These are phyloP conservation scores for Podaxis carcinomalis DNA, from an alignment of 768 basidiomycete genomes.

Conservation along the genomic window DNA sequence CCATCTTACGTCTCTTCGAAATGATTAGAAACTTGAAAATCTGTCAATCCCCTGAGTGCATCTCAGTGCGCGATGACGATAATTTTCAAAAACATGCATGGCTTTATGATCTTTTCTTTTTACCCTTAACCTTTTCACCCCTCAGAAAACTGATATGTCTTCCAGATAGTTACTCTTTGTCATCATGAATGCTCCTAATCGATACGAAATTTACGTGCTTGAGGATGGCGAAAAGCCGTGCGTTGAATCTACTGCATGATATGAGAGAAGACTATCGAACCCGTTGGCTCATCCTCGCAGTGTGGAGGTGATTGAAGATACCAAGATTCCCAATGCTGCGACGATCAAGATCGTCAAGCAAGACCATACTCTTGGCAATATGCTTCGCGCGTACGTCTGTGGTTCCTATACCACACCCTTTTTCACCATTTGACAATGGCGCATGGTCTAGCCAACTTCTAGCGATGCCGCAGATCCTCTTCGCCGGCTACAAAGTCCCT, in stretches of 20 bases:
- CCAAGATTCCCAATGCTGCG: conserved; percentile 96
- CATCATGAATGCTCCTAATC: conserved; percentile 89
- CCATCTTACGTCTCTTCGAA: not conserved
- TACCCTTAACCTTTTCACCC: not conserved
- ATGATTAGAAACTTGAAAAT: conserved; percentile 13
- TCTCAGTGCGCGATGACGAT: conserved; percentile 8
- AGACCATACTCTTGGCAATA: conserved; percentile 94
- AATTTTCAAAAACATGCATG: conserved; percentile 6
- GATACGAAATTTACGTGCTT: conserved; percentile 87
- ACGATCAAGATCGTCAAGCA: conserved; percentile 94
- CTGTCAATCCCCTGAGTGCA: conserved; percentile 12
- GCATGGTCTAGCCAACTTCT: conserved; percentile 72
- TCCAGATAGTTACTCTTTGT: conserved; percentile 14
- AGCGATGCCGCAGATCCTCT: conserved; percentile 80
- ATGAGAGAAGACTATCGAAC: conserved; percentile 4
- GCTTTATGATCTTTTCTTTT: conserved; percentile 1
- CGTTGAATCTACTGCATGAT: conserved; percentile 32
- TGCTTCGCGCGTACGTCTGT: conserved; percentile 78
- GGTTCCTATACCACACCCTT: not conserved
- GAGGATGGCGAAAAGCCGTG: conserved; percentile 94
- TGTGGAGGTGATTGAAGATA: conserved; percentile 89
- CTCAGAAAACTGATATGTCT: conserved; percentile 11
- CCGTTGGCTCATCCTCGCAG: conserved; percentile 34
- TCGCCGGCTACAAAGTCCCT: conserved; percentile 97
- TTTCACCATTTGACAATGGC: not conserved